Base-by-base conservation (phyloP, 2,329 filamentous ascomycete species). In the Capronia americana region DNA sequence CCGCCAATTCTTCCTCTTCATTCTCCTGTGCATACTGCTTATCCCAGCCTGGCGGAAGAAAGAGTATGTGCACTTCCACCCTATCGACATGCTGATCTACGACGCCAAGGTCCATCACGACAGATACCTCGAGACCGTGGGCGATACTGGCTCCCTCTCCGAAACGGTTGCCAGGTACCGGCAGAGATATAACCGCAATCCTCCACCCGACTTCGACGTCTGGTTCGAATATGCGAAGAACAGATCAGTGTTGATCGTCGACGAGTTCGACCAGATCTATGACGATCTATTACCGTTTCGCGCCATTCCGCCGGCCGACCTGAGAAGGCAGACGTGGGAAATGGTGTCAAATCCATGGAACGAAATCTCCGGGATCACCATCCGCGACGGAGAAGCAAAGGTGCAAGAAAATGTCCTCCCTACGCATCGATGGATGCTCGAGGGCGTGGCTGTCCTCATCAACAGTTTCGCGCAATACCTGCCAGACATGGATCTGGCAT, bases 401-500 rank as follows among this genome's bases (percentile, higher is more conserved):
- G 76, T 85, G 7, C 81, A 81, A 66, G 77, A 81, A 8, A 82
- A 84, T 28, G 83, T 87, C 10, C 78, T 81, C 61, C 82, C 82
- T 0, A 85, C 85, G 3, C 85, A 88, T 74, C 78, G 80, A 20
- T 87, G 85, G 85, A 86, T 87, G 83, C 78, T 88, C 8, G 80
- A 85, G 34, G 85, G 85, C 26, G 78, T 85, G 1, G 77, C 81
- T 0, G 72, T 78, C 6, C 85, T 88, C 79, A 85, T 88, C 34
- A 78, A 80, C 41, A 79, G 81, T 1, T 87, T 88, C 69, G 79
- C 80, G 1, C 73, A 84, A 63, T 79, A 81, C 69, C 78, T 88
- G 32, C 87, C 87, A 0, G 86, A 88, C 66, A 88, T 89, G 86
- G 86, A 88, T 71, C 74, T 89, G 44, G 85, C 84, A 0, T 84